These are phyloP conservation scores for Zygoascus flipseniorum DNA, from an alignment of 805 yeast genomes.

Conservation along the genomic window DNA sequence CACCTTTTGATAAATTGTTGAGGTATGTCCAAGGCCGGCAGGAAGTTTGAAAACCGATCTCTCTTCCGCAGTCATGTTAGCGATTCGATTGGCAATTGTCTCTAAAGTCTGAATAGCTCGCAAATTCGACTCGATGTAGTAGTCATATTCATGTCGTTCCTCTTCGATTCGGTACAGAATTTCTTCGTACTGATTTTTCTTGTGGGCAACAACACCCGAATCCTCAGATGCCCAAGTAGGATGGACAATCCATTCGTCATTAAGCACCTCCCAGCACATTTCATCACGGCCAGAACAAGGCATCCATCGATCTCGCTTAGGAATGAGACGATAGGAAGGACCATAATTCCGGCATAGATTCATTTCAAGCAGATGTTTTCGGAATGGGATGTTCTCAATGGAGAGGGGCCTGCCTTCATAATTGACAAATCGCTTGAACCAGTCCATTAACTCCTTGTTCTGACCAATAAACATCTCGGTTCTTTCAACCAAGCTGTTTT, in stretches of 20 bases:
- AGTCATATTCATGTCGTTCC: conserved; percentile 96
- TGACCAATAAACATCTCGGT: conserved; percentile 81
- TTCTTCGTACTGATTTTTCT: conserved; percentile 97
- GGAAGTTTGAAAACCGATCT: conserved; percentile 79
- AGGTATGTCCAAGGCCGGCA: conserved; percentile 87
- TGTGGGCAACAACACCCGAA: conserved; percentile 97
- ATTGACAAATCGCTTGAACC: conserved; percentile 92
- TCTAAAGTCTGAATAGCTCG: conserved; percentile 93
- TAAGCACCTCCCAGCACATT: conserved; percentile 97
- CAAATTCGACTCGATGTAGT: conserved; percentile 87
- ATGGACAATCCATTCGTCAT: conserved; percentile 99
- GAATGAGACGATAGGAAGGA: conserved; percentile 86
- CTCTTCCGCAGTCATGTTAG: conserved; percentile 88
- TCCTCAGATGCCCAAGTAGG: conserved; percentile 99
- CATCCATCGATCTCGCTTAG: conserved; percentile 90
- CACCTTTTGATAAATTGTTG: conserved; percentile 91
- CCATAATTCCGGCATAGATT: conserved; percentile 90
- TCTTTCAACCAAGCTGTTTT: conserved; percentile 69
- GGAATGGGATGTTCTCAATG: conserved; percentile 79
- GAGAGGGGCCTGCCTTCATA: conserved; percentile 76
- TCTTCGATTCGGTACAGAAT: conserved; percentile 91
- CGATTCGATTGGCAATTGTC: conserved; percentile 87
- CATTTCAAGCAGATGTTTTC: conserved; percentile 85
- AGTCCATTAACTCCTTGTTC: conserved; percentile 66
- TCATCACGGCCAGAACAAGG: conserved; percentile 98